These are phyloP conservation scores for Penicillium nucicola DNA, from an alignment of 495 filamentous ascomycete species.

Conservation along the genomic window DNA sequence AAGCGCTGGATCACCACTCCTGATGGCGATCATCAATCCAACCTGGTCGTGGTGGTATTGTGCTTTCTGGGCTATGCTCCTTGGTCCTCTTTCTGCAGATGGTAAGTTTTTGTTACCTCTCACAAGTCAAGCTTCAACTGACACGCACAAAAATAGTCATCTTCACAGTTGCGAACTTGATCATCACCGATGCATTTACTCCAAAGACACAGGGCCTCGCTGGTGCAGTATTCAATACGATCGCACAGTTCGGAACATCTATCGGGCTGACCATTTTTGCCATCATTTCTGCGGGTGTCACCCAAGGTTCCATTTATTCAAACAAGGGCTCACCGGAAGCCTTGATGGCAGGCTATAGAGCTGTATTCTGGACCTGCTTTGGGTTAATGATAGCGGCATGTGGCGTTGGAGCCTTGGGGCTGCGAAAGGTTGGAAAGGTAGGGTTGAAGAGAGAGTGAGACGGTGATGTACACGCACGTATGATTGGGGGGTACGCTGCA, in stretches of 20 bases:
- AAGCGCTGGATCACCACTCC: conserved; percentile 45
- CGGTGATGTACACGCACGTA: neutral
- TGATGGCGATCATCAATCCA: conserved; percentile 48
- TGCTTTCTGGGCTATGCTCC: conserved; percentile 47
- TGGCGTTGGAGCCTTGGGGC: conserved; percentile 41
- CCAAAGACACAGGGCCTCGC: conserved; percentile 56
- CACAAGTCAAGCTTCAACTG: conserved; percentile 17
- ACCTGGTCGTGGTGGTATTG: conserved; percentile 54
- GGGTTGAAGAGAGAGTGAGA: conserved; percentile 49
- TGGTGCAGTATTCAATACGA: conserved; percentile 63
- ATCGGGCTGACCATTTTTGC: conserved; percentile 56
- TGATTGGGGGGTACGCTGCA: no score
- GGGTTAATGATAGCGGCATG: conserved; percentile 41
- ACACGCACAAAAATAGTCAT: conserved; percentile 32
- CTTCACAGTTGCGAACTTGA: conserved; percentile 55
- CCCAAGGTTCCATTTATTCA: conserved; percentile 24
- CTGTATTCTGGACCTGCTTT: conserved; percentile 60
- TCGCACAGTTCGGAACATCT: conserved; percentile 58
- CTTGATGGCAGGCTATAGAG: conserved; percentile 55
- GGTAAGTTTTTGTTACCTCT: conserved; percentile 32
- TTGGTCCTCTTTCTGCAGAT: conserved; percentile 50
- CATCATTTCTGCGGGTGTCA: conserved; percentile 53
- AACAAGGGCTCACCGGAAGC: conserved; percentile 34
- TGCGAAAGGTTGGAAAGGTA: conserved; percentile 51
- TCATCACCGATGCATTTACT: conserved; percentile 59